Conservation (phyloP, 352 stramenopile genomes). For the Aphanomyces euteiches region DNA sequence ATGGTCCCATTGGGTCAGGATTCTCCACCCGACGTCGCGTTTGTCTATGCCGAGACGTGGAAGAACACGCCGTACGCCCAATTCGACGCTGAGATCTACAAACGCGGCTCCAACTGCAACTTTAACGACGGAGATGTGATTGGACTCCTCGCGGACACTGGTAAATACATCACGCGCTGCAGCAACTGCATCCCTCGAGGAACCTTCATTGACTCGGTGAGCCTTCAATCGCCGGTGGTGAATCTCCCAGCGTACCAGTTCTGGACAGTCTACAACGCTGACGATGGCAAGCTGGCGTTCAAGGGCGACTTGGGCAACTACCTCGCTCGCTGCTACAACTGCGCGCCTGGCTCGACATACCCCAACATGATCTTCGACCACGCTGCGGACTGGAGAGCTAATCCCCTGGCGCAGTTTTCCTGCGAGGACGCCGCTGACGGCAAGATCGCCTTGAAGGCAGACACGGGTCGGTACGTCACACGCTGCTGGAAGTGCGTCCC, state of each 20-base stretch:
- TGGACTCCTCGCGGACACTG: background rate
- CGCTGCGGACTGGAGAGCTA: background rate
- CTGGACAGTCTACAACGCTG: background rate
- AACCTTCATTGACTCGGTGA: background rate
- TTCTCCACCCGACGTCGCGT: too few relatives aligned
- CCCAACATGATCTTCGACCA: background rate
- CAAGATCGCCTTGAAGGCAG: too few relatives aligned
- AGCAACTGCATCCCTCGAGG: slow-evolving; percentile 2
- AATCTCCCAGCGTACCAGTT: background rate
- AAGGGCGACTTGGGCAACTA: background rate
- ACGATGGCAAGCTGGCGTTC: slow-evolving; percentile 20
- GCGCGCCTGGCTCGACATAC: background rate
- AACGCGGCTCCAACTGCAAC: too few relatives aligned
- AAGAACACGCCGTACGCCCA: too few relatives aligned
- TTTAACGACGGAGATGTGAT: background rate
- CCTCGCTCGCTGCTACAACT: background rate
- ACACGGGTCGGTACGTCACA: too few relatives aligned
- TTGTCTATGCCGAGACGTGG: too few relatives aligned
- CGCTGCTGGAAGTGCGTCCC: too few relatives aligned
- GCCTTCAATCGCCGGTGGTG: background rate
- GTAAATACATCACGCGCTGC: slow-evolving; percentile 14
- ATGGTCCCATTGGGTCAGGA: too few relatives aligned
- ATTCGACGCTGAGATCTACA: too few relatives aligned
- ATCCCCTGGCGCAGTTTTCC: background rate
- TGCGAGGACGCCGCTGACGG: background rate